phyloP scores from a whole-genome alignment of 768 basidiomycete genomes.

The Kwoniella sp. region DNA sequence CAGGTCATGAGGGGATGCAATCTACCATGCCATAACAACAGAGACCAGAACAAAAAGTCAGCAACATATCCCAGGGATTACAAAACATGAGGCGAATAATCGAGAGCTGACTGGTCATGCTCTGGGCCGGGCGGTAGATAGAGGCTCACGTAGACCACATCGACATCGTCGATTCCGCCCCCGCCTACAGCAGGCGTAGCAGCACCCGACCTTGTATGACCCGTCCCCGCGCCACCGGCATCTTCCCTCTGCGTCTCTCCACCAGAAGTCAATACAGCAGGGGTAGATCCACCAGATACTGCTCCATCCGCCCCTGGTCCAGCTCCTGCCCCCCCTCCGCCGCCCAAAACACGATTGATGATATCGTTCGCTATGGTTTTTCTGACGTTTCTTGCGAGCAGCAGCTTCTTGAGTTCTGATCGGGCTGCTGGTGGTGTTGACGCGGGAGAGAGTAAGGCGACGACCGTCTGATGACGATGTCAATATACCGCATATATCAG shows the following conservation, averaged over 20 bases:
- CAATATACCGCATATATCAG: background rate
- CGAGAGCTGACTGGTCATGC: too few relatives aligned
- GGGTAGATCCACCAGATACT: conserved; percentile 16
- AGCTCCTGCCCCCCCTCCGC: conserved; percentile 17
- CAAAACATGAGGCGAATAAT: too few relatives aligned
- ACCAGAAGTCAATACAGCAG: background rate
- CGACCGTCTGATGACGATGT: conserved; percentile 60
- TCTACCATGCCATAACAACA: conserved; percentile 45
- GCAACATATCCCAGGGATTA: too few relatives aligned
- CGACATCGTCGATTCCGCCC: conserved; percentile 33
- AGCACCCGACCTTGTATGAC: conserved; percentile 5
- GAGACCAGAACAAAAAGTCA: background rate
- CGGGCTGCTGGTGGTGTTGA: conserved; percentile 82
- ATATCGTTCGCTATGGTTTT: conserved; percentile 84
- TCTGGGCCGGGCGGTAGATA: too few relatives aligned
- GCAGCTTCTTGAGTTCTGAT: conserved; percentile 88
- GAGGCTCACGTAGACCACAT: conserved; percentile 44
- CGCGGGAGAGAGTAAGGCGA: conserved; percentile 81
- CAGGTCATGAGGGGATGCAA: conserved; percentile 81
- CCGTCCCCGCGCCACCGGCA: background rate
- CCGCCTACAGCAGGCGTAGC: conserved; percentile 16
- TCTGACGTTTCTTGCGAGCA: conserved; percentile 73
- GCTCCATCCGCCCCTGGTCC: background rate
- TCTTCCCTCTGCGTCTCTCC: conserved; percentile 1
- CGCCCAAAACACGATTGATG: conserved; percentile 56